Base-by-base conservation (phyloP, 192 early-diverging fungal species). In the Entomortierella beljakovae region DNA sequence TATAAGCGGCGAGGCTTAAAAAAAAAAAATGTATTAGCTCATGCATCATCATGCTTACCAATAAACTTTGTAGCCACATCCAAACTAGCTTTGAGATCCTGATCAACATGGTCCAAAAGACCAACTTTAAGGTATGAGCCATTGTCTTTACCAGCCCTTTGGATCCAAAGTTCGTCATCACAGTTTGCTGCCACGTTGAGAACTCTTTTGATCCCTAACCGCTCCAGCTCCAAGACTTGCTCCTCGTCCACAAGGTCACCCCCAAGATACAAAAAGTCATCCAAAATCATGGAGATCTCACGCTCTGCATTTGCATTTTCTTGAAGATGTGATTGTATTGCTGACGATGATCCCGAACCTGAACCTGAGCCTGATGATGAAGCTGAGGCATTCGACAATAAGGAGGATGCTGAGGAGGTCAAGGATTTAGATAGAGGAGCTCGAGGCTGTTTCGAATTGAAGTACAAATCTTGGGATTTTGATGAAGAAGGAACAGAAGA, bases 151-250 rank as follows among this genome's bases (percentile, higher is more conserved):
- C 72, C 61, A 25, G 75, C 64, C 35, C 82, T 73, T 37, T 76
- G 61, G 11, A 67, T 49, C 67, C 56, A 68, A 23, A 83, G 82
- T 48, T 67, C 66, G 66, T 89, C 85, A 5, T 85, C 48, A 42
- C 92, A 89, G 68, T 94, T 92, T 40, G 75, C 83, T 3, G 93
- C 93, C 91, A 94, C 89, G 70, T 94, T 94, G 13, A 94, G 75
- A 22, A 94, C 87, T 42, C 92, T 85, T 26, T 86, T 84, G 49
- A 94, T 84, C 11, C 85, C 85, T 15, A 88, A 56, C 23, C 49
- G 34, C 20, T 82, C 40, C 29, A 94, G 64, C 60, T 87, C 83
- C n/a, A 58, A 42, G 10, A 88, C 72, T 11, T 87, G 86, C 31
- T 92, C 88, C 18, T 71, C 81, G 5, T 88, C 90, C 22, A 90